phyloP scores from a whole-genome alignment of 2,329 filamentous ascomycete species.

The Fusarium cyanostomum region DNA sequence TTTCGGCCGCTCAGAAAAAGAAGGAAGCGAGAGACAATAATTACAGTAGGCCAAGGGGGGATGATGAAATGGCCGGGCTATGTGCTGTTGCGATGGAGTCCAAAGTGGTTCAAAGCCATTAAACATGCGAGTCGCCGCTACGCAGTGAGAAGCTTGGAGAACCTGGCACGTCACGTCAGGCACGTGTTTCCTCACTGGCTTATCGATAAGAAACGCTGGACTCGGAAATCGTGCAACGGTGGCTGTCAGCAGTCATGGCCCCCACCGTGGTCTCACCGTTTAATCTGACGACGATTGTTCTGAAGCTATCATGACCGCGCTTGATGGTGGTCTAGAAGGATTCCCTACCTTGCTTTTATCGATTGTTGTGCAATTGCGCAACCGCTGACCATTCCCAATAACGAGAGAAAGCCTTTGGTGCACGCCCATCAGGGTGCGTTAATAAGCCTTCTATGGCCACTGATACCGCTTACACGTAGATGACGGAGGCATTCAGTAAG shows the following conservation, averaged over 20 bases:
- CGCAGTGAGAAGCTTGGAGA: conserved; percentile 18
- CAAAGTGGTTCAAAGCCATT: conserved; percentile 18
- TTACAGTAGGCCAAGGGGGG: neutral
- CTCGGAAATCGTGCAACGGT: neutral
- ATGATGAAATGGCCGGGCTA: conserved; percentile 4
- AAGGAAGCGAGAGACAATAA: conserved; percentile 13
- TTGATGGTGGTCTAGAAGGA: neutral
- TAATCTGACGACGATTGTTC: conserved; percentile 1
- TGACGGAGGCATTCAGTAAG: neutral
- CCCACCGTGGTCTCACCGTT: conserved; percentile 2
- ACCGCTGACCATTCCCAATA: neutral
- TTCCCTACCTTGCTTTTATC: neutral
- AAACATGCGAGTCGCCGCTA: conserved; percentile 33
- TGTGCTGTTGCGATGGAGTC: conserved; percentile 16
- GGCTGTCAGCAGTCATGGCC: conserved; percentile 14
- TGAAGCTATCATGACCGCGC: conserved; percentile 8
- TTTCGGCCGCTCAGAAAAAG: neutral
- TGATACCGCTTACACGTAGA: conserved; percentile 1
- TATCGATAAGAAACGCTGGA: conserved; percentile 37
- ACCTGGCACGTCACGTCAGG: conserved; percentile 42
- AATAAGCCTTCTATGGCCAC: neutral
- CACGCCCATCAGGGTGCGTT: neutral
- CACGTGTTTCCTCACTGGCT: conserved; percentile 34
- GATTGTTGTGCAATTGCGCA: conserved; percentile 5
- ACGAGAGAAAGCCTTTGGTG: too few species aligned